Percentiles rank a stretch among this genome's conserved stretches.
phyloP scores from a whole-genome alignment of 495 filamentous ascomycete species.

The Podospora appendiculata region DNA sequence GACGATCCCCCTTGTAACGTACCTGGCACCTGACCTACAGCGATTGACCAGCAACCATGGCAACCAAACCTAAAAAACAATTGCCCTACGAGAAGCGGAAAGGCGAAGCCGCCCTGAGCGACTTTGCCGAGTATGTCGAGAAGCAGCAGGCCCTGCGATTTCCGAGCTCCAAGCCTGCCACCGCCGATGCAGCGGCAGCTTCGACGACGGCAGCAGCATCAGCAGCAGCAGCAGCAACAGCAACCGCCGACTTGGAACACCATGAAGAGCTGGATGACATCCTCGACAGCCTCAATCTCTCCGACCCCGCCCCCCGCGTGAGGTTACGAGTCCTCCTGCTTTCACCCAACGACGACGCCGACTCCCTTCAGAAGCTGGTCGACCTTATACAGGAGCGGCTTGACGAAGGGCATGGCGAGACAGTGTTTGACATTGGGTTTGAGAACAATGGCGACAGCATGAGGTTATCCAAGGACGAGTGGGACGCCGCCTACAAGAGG shows the following conservation, averaged over 20 bases:
- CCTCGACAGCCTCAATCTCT: constrained; percentile 75
- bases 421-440: constrained; percentile 83
- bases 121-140: constrained; percentile 97
- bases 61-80: constrained; percentile 50
- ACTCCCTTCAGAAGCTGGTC: constrained; percentile 46
- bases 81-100: constrained; percentile 69
- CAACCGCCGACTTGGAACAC: constrained; percentile 36
- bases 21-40: too few relatives aligned
- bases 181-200: constrained; percentile 13
- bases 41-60: constrained; percentile 32
- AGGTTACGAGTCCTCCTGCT: constrained; percentile 73
- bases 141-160: constrained; percentile 71
- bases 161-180: constrained; percentile 28
- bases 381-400: constrained; percentile 61
- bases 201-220: constrained; percentile 56
- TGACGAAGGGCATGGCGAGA: constrained; percentile 82
- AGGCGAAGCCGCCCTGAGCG: constrained; percentile 86
- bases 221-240: constrained; percentile 10
- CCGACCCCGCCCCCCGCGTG: constrained; percentile 61
- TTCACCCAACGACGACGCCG: constrained; percentile 49
- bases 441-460: constrained; percentile 93
- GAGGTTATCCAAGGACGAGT: constrained; percentile 70
- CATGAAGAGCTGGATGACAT: constrained; percentile 89
- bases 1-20: too few relatives aligned
- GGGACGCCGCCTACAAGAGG: constrained; percentile 64